Evolutionary conservation across 257 asterid genomes (phyloP), one percentile per base, ranked within the genome.

Genomic region (Phtheirospermum japonicum): DNA sequence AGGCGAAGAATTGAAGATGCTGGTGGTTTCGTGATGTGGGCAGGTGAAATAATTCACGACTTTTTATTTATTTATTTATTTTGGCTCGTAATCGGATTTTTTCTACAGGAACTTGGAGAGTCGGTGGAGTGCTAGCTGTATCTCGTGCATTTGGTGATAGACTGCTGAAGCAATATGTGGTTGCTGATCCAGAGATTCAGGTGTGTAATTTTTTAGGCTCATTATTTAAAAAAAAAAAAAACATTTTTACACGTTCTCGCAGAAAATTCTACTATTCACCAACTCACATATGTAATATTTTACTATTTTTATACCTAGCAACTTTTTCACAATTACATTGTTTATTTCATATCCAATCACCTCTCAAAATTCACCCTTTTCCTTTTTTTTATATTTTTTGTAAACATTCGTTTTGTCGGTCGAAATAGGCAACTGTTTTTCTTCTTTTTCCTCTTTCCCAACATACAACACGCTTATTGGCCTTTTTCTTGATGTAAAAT

Each of bases 11-110:
- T 88, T 73, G 94, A 88, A 80, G 84, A 88, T 60, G 96, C 96
- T 67, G 96, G 96, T 48, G 96, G 96, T 52, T 88, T 85, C 57
- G 94, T 88, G 49, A 83, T 88, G 89, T 88, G 96, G 94, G 94
- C 96, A 74, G 96, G 96, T 85, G 70, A 42, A 57, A 51, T 13
- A 39, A 17, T 39, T 63, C 40, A 12, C 8, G 20, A n/a, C 30
- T 7, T 9, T 50, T 9, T 18, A 26, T 51, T 14, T 51, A 5
- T 13, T 10, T 49, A 7, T 40, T 39, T 34, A 32, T 61, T 17
- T 14, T 18, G 13, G 39, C 17, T 57, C 57, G 20, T 51, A 23
- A 12, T 56, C 50, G 31, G 14, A 43, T 32, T n/a, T 64, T 49
- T 45, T 63, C 49, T 5, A 28, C 63, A 88, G 96, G 96, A 71